A percentile compares a stretch with the other conserved stretches of the same genome.
phyloP scores from a whole-genome alignment of 2,329 filamentous ascomycete genomes.

The Penicillium nordicum region DNA sequence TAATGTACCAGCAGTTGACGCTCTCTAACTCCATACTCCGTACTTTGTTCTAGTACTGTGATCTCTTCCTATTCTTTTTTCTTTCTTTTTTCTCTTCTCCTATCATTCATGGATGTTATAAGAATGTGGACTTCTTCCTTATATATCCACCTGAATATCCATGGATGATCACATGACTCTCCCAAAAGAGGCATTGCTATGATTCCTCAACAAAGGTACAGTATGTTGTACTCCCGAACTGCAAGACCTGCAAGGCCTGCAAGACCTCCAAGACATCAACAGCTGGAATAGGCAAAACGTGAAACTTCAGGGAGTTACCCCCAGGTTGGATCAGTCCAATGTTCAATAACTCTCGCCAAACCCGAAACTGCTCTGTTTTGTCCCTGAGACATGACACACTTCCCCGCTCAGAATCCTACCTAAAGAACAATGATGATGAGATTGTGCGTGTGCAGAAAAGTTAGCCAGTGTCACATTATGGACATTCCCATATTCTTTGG shows the following conservation, averaged over 20 bases:
- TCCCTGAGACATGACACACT: background rate
- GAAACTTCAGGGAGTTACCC: background rate
- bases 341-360: background rate
- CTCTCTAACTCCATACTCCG: background rate
- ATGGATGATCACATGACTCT: constrained; percentile 2
- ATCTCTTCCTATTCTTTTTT: background rate
- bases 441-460: background rate
- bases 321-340: constrained; percentile 3
- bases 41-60: background rate
- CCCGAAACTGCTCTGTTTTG: constrained; percentile 6
- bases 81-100: background rate
- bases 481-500: background rate
- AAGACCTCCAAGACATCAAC: background rate
- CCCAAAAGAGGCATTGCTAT: constrained; percentile 1
- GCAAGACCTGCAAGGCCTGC: background rate
- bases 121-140: background rate
- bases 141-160: background rate
- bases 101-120: background rate
- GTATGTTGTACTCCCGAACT: background rate
- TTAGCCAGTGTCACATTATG: constrained; percentile 1
- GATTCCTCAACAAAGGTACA: background rate
- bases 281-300: background rate
- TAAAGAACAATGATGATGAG: background rate
- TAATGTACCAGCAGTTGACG: background rate
- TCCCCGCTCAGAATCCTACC: background rate